These are phyloP conservation scores for Penicillium odoratum DNA, from an alignment of 495 filamentous ascomycete genomes.

Conservation along the genomic window DNA sequence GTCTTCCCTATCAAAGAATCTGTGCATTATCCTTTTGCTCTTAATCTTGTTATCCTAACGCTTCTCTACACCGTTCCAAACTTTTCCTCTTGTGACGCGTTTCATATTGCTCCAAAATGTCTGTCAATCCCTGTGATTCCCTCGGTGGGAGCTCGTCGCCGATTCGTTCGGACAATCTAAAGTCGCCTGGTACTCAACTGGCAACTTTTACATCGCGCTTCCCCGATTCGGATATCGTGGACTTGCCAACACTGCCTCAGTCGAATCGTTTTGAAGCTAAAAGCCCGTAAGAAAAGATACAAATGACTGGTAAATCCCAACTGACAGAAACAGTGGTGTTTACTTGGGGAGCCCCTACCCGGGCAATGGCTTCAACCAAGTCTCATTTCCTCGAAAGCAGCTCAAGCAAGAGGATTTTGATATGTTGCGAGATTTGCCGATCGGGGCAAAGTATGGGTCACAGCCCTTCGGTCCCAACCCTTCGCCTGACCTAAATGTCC, in stretches of 20 bases:
- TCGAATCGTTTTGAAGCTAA: neutral
- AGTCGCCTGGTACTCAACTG: neutral
- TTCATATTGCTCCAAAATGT: neutral
- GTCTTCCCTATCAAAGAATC: too few species aligned
- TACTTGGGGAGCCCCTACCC: neutral
- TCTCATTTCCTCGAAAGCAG: neutral
- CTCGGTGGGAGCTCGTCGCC: neutral
- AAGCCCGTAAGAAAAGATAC: neutral
- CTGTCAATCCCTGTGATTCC: neutral
- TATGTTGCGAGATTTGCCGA: neutral
- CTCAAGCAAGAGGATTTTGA: neutral
- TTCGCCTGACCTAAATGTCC: too few species aligned
- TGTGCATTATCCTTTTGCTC: too few species aligned
- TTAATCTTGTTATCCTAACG: too few species aligned
- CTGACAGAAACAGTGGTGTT: neutral
- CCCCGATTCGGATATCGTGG: neutral
- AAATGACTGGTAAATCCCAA: neutral
- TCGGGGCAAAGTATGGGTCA: neutral
- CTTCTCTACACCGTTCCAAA: too few species aligned
- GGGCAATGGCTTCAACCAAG: neutral
- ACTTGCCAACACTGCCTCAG: neutral
- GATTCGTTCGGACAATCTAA: neutral
- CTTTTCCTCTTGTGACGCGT: too few species aligned
- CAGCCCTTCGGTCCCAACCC: neutral
- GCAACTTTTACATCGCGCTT: neutral